These are phyloP conservation scores for Naematelia encephala DNA, from an alignment of 768 basidiomycete species.

Conservation along the genomic window DNA sequence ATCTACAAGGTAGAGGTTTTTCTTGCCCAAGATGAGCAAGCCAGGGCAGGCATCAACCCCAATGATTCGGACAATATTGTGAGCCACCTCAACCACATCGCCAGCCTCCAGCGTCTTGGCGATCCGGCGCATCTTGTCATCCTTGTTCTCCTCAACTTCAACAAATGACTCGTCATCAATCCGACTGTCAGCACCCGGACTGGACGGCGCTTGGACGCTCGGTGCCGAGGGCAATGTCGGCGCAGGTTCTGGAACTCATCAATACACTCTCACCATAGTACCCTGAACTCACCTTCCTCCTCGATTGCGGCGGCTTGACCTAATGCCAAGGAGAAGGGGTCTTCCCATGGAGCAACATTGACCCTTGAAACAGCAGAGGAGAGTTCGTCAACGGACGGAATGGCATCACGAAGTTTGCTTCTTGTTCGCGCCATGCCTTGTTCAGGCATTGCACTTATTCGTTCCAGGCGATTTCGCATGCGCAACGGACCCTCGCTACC, in stretches of 20 bases:
- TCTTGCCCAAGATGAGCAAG: constrained; percentile 77
- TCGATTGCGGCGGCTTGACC: constrained; percentile 34
- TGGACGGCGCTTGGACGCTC: constrained; percentile 1
- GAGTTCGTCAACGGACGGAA: constrained; percentile 43
- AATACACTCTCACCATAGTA: neutral
- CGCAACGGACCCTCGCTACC: constrained; percentile 89
- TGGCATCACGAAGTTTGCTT: constrained; percentile 40
- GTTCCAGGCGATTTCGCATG: constrained; percentile 56
- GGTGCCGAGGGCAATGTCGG: constrained; percentile 2
- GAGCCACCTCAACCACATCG: constrained; percentile 72
- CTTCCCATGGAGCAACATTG: constrained; percentile 47
- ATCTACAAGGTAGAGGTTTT: constrained; percentile 84
- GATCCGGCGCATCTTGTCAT: constrained; percentile 79
- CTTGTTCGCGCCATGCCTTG: constrained; percentile 21
- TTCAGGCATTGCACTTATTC: constrained; percentile 24
- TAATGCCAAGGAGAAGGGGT: constrained; percentile 45
- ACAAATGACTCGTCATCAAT: constrained; percentile 53
- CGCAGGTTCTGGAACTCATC: constrained; percentile 14
- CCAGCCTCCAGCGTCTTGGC: constrained; percentile 82
- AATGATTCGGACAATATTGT: constrained; percentile 77
- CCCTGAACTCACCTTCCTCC: constrained; percentile 29
- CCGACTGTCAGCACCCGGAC: constrained; percentile 10
- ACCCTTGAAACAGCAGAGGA: constrained; percentile 44
- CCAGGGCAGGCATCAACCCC: constrained; percentile 93
- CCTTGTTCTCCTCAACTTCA: constrained; percentile 63